Evolutionary conservation across 805 yeast species (phyloP), one percentile per base, ranked within the genome.

Genomic region (Metschnikowia lochheadii): DNA sequence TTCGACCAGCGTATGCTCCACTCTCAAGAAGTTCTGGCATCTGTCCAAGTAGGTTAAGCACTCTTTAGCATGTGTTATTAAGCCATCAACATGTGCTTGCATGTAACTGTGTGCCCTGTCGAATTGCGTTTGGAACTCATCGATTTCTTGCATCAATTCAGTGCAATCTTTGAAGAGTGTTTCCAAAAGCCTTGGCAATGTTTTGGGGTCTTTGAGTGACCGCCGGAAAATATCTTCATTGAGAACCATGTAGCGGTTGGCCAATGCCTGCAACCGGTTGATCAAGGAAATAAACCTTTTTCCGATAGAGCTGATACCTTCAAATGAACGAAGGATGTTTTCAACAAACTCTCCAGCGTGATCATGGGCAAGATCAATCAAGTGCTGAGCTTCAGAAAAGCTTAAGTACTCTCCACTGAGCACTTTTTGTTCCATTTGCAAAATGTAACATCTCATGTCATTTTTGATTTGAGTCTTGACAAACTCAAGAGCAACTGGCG

Each of bases 261-360:
- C 41, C 15, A 41, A 46, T 10, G 55, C 56, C 40, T 46, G 56
- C 23, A 53, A 31, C n/a, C 53, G 49, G 38, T 53, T 51, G 32
- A 51, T 31, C 31, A 51, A 48, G 13, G 35, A 32, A 6, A 51
- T 18, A 23, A 49, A 45, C 14, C 31, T 15, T 34, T 53, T 53
- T 6, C 55, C 55, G 38, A 42, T 31, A 31, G 36, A 15, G 38
- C 52, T 46, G 17, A 53, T 35, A 11, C 49, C 46, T 23, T 51
- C 53, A 33, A 44, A 53, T 0, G 47, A 46, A 20, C 56, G 32
- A 15, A 53, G 51, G 14, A 53, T 40, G 29, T 53, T 53, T 13
- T 53, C 53, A 4, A 48, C 43, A 17, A 43, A 47, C 29, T 26
- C 31, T 7, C 44, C 21, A 20, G 53, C 48, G 15, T 53, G 49